phyloP scores from a whole-genome alignment of 305 asterid species.

The Petunia hybrid region DNA sequence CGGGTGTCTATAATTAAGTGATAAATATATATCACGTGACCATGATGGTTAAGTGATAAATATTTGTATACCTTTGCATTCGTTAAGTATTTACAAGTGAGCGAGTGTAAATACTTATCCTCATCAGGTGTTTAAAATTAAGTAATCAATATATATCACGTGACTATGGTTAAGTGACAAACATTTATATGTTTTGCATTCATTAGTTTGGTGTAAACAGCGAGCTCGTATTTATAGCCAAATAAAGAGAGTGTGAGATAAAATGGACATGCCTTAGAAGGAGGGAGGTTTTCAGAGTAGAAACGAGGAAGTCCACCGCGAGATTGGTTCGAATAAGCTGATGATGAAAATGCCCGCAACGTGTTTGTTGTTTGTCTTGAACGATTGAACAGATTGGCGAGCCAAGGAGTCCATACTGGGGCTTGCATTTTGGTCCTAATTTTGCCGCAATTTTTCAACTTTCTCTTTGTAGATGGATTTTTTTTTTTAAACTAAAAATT shows the following conservation, averaged over 20 bases:
- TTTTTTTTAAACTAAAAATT: no score
- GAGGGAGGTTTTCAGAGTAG: conserved; percentile 74
- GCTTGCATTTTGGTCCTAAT: conserved; percentile 46
- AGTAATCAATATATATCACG: no score
- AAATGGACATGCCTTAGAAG: conserved; percentile 53
- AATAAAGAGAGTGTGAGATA: not conserved
- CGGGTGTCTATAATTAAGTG: no score
- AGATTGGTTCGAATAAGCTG: conserved; percentile 72
- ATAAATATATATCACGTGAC: no score
- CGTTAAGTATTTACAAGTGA: no score
- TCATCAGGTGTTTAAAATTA: no score
- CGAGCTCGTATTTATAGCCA: not conserved
- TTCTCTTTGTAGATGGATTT: no score
- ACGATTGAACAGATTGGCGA: conserved; percentile 40
- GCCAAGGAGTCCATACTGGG: conserved; percentile 45
- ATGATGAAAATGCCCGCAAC: conserved; percentile 59
- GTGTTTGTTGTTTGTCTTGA: conserved; percentile 35
- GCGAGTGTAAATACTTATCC: no score
- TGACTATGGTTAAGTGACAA: not conserved
- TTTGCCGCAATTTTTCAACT: not conserved
- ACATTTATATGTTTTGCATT: not conserved
- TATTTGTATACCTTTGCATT: no score
- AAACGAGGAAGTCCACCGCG: conserved; percentile 96
- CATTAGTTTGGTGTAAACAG: not conserved
- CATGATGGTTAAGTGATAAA: no score